phyloP scores from a whole-genome alignment of 1,284 basidiomycete genomes.

The Austroboletus novae-zelandiae region DNA sequence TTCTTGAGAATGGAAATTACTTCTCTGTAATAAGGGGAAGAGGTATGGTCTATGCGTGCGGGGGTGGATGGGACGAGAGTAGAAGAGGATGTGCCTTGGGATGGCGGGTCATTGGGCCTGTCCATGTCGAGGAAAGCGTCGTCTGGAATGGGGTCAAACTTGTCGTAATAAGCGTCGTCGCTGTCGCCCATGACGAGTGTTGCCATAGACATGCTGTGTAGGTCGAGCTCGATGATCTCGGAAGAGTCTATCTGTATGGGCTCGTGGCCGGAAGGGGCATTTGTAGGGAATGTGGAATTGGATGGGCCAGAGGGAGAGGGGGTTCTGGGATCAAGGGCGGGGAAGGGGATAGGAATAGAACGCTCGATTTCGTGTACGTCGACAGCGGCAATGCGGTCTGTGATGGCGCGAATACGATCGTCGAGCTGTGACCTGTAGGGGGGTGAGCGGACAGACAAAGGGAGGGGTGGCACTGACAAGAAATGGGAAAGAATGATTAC shows the following conservation, averaged over 20 bases:
- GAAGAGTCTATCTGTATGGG: conserved; percentile 7
- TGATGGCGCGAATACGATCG: conserved; percentile 23
- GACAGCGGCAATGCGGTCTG: conserved; percentile 14
- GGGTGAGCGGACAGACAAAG: neutral
- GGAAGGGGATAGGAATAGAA: conserved; percentile 5
- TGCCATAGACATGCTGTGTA: conserved; percentile 19
- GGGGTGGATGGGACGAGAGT: neutral
- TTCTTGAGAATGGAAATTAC: conserved; percentile 59
- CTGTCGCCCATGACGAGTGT: conserved; percentile 22
- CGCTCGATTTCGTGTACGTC: conserved; percentile 5
- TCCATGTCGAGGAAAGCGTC: conserved; percentile 15
- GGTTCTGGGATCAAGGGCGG: conserved; percentile 17
- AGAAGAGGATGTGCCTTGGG: neutral
- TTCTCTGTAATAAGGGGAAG: conserved; percentile 53
- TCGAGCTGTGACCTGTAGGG: conserved; percentile 26
- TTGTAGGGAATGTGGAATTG: neutral
- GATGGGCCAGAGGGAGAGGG: conserved; percentile 16
- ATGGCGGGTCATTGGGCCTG: neutral
- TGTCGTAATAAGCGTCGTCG: conserved; percentile 32
- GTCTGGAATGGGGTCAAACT: conserved; percentile 25
- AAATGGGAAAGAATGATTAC: conserved; percentile 20
- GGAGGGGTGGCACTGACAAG: conserved; percentile 14
- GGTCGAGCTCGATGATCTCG: conserved; percentile 14
- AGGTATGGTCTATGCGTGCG: conserved; percentile 27
- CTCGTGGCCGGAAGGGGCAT: neutral